Conservation (phyloP, 1,284 basidiomycete genomes). For the Puccinia hordei region DNA sequence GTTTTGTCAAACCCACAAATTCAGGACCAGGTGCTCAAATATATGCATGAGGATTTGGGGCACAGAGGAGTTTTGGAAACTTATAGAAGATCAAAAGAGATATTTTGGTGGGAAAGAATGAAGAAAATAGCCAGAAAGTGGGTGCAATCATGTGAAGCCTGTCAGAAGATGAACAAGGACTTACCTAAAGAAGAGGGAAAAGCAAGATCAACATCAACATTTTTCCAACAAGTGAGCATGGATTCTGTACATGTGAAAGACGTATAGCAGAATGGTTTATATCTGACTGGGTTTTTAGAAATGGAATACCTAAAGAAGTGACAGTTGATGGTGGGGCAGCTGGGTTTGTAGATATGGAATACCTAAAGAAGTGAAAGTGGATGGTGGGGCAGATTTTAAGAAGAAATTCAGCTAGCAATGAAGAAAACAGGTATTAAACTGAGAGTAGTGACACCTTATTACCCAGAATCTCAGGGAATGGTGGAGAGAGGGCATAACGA, state of each 20-base stretch:
- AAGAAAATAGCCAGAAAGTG: no score
- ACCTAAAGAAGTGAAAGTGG: no score
- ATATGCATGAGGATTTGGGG: no score
- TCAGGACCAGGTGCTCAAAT: no score
- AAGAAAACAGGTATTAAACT: constrained; percentile 14
- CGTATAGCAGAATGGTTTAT: constrained; percentile 32
- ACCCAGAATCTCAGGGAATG: constrained; percentile 31
- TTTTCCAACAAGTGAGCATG: constrained; percentile 11
- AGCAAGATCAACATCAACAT: background rate
- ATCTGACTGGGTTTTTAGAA: constrained; percentile 35
- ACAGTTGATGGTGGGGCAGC: no score
- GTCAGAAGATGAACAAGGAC: no score
- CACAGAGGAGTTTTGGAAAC: no score
- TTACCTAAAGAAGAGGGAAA: background rate
- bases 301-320: constrained; percentile 37
- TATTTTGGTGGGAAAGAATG: no score
- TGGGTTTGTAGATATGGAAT: no score
- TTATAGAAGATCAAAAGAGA: no score
- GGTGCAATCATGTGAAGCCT: no score
- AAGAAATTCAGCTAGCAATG: constrained; percentile 11
- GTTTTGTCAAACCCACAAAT: no score
- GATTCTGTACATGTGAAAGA: constrained; percentile 21
- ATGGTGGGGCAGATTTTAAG: constrained; percentile 34
- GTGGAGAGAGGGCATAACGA: constrained; percentile 41
- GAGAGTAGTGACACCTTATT: constrained; percentile 19